Percentiles rank a stretch among this genome's conserved stretches.
Conservation (phyloP, 768 basidiomycete genomes). For the Crepidotus variabilis region DNA sequence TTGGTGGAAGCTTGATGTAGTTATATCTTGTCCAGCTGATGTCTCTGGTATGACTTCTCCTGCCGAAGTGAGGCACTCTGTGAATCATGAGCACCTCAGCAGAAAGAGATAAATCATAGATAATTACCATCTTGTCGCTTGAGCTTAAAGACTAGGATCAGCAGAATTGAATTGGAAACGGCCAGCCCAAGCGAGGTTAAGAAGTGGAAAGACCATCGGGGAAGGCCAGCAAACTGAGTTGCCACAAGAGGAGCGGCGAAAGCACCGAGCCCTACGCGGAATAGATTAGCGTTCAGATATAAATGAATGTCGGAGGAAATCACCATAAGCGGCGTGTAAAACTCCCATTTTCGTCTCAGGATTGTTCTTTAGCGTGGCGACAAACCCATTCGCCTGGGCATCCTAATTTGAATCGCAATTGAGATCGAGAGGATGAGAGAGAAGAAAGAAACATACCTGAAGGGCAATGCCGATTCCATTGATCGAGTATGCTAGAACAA, state of each 20-base stretch:
- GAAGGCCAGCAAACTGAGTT: conserved; percentile 71
- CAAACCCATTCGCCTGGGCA: conserved; percentile 69
- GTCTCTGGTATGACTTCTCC: conserved; percentile 43
- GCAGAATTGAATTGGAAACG: conserved; percentile 44
- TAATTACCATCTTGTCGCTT: conserved; percentile 62
- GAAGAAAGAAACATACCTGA: conserved; percentile 30
- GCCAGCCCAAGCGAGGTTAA: conserved; percentile 69
- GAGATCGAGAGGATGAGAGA: neutral
- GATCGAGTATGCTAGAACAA: conserved; percentile 44
- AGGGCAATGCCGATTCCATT: conserved; percentile 41
- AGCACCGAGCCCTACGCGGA: conserved; percentile 54
- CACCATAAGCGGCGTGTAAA: conserved; percentile 63
- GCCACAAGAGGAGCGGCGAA: conserved; percentile 69
- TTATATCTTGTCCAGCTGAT: conserved; percentile 29
- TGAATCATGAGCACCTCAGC: neutral
- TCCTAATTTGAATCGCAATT: conserved; percentile 34
- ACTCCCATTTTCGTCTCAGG: conserved; percentile 66
- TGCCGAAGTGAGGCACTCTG: conserved; percentile 52
- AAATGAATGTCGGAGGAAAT: neutral
- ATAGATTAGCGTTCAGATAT: neutral
- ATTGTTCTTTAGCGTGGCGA: conserved; percentile 55
- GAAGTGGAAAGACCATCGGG: conserved; percentile 77
- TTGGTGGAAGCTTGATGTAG: conserved; percentile 39
- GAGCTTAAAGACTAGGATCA: conserved; percentile 61
- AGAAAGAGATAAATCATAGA: neutral